Base-by-base conservation (phyloP, 2,329 filamentous ascomycete genomes). In the Ustilaginoidea virens region DNA sequence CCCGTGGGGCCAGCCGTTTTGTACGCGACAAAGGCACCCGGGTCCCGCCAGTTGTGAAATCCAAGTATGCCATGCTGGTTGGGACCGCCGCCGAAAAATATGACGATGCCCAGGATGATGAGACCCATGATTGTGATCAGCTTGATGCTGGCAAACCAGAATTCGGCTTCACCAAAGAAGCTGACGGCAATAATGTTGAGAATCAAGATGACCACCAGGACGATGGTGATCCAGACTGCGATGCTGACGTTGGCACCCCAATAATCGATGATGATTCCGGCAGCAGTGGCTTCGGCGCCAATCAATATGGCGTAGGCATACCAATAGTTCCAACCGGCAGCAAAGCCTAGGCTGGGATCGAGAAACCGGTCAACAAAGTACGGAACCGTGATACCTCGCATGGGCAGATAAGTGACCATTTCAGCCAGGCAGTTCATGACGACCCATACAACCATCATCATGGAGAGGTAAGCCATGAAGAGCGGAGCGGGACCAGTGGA, bases 381-480 rank as follows among this genome's bases (percentile, higher is more conserved):
- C 11, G 66, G 63, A 18, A 71, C 56, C 1, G 66, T 68, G 35
- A 69, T 66, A 5, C 67, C 67, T 29, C 58, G 61, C 45, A 70
- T 55, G 1, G 66, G 66, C 1, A 71, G 55, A 29, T 62, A 68
- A 2, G 60, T 61, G 2, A 58, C 57, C 58, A 71, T 69, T 43
- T 71, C 66, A 7, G 56, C 66, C 7, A 70, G 51, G 33, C 52
- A 42, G 46, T 68, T 67, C 64, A 69, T 68, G 31, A 69, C 51
- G 30, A 56, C 49, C 57, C 60, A 69, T 16, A 69, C 63, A 7
- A 69, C 43, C 3, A 52, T 16, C 56, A 66, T 66, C 63, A 68
- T 66, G 37, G 54, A 56, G 5, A 67, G 40, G 47, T 81, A 85
- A 15, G 69, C 73, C 49, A 85, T 73, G 46, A 83, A 65, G 11